A percentile compares a stretch with the other conserved stretches of the same genome.
phyloP scores from a whole-genome alignment of 2,329 filamentous ascomycete genomes.

The Trichoderma asperellum region DNA sequence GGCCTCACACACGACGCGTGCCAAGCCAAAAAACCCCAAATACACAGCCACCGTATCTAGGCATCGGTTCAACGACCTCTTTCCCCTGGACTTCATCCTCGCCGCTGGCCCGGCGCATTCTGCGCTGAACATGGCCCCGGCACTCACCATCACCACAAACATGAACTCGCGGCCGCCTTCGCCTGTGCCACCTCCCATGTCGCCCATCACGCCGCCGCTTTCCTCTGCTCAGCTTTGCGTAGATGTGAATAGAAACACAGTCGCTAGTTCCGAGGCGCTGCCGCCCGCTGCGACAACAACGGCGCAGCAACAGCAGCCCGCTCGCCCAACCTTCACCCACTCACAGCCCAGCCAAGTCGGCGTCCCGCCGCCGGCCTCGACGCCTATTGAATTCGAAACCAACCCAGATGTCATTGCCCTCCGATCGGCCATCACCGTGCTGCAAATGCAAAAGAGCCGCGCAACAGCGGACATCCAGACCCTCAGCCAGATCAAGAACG shows the following conservation, averaged over 20 bases:
- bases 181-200: slow-evolving; percentile 55
- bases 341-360: slow-evolving; percentile 47
- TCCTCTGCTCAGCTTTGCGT: slow-evolving; percentile 42
- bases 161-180: slow-evolving; percentile 46
- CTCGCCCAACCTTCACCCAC: slow-evolving; percentile 51
- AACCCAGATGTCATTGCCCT: slow-evolving; percentile 90
- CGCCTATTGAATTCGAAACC: slow-evolving; percentile 60
- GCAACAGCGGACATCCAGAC: slow-evolving; percentile 74
- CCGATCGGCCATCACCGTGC: slow-evolving; percentile 79
- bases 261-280: background rate
- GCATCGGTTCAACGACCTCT: background rate
- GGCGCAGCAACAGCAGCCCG: slow-evolving; percentile 30
- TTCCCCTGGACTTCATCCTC: background rate
- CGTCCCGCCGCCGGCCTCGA: slow-evolving; percentile 53
- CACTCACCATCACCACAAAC: slow-evolving; percentile 41
- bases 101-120: slow-evolving; percentile 26
- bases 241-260: background rate
- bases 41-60: background rate
- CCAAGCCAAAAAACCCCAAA: background rate
- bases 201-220: slow-evolving; percentile 58
- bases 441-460: slow-evolving; percentile 83
- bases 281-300: background rate
- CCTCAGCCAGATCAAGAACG: slow-evolving; percentile 70
- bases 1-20: background rate
- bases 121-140: slow-evolving; percentile 34